These are phyloP conservation scores for Pneumocystis canis DNA, from an alignment of 1,139 yeast species.

Conservation along the genomic window DNA sequence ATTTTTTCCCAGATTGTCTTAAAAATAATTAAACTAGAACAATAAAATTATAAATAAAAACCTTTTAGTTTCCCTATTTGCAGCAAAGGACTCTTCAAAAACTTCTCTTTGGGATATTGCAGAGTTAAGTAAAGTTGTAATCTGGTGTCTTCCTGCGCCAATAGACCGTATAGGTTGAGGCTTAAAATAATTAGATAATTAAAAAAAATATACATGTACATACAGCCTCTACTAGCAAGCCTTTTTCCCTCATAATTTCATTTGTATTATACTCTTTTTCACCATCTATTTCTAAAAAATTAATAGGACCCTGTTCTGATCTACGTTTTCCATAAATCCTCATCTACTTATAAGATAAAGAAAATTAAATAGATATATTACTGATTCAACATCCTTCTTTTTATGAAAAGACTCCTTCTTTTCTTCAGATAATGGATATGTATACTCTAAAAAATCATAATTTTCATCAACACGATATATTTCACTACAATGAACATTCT, in stretches of 20 bases:
- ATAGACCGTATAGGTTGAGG: constrained; percentile 3
- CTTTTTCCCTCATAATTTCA: background rate
- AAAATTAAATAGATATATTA: background rate
- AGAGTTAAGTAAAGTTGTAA: constrained; percentile 1
- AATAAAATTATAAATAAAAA: background rate
- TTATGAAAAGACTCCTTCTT: background rate
- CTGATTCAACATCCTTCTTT: background rate
- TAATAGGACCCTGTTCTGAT: background rate
- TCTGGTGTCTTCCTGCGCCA: constrained; percentile 2
- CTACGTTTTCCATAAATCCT: background rate
- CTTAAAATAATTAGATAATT: background rate
- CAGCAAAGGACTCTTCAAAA: constrained; percentile 1
- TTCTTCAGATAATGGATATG: background rate
- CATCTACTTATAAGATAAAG: background rate
- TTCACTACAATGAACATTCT: background rate
- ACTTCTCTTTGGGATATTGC: background rate
- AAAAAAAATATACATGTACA: background rate
- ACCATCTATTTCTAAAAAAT: background rate
- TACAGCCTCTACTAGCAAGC: background rate
- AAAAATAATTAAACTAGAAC: background rate
- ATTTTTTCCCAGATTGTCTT: background rate
- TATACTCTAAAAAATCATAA: background rate
- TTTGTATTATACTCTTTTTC: background rate
- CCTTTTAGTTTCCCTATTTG: background rate
- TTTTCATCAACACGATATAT: background rate